These are phyloP conservation scores for Aureobasidium sp. DNA, from an alignment of 2,329 filamentous ascomycete species.

Conservation along the genomic window DNA sequence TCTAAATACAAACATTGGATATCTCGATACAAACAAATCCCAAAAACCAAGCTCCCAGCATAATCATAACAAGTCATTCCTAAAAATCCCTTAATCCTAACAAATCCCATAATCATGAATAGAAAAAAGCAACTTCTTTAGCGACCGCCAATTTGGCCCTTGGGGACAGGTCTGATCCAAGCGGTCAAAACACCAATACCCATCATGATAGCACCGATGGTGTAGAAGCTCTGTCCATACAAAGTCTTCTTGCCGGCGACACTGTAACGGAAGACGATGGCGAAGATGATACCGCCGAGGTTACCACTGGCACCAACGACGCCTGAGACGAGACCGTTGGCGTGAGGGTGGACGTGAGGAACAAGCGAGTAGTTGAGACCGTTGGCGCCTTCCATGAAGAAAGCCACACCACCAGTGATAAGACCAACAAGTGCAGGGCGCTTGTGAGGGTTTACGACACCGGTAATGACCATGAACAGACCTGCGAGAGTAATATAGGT, in stretches of 20 bases:
- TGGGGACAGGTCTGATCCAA: constrained; percentile 54
- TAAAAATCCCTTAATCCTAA: too few species aligned
- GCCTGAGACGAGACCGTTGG: constrained; percentile 73
- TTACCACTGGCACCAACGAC: constrained; percentile 74
- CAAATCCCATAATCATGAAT: not conserved
- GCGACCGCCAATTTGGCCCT: constrained; percentile 41
- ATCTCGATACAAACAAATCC: too few species aligned
- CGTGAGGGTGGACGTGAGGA: constrained; percentile 73
- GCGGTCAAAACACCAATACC: constrained; percentile 56
- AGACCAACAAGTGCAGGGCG: constrained; percentile 65
- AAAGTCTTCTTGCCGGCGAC: constrained; percentile 41
- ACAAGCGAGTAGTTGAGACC: constrained; percentile 81
- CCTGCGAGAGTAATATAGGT: constrained; percentile 48
- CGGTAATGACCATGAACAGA: constrained; percentile 53
- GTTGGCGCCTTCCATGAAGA: constrained; percentile 79
- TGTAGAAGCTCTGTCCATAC: constrained; percentile 67
- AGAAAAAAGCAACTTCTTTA: not conserved
- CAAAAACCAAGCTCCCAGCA: too few species aligned
- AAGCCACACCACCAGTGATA: constrained; percentile 62
- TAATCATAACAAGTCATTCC: too few species aligned
- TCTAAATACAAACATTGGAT: too few species aligned
- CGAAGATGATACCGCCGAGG: constrained; percentile 75
- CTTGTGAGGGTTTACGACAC: constrained; percentile 52
- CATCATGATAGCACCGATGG: constrained; percentile 70
- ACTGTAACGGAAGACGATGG: constrained; percentile 68